Evolutionary conservation across 202 grass and related monocot genomes (phyloP).

Genomic region (Dendrocalamus latiflorus): DNA sequence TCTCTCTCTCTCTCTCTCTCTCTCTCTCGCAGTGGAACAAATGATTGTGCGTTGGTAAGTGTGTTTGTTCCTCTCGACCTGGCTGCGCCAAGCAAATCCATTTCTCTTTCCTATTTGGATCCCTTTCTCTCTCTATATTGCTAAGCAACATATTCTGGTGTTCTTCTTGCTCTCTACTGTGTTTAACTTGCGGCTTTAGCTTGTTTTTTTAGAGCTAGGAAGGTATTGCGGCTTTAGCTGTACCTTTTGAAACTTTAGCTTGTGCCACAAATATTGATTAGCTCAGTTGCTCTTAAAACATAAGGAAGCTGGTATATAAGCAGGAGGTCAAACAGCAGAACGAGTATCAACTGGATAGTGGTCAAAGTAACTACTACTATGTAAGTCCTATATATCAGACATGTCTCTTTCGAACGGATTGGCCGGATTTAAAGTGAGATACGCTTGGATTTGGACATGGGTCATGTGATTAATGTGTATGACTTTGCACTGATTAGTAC

Average conservation of each 20-base stretch:
- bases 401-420: neutral
- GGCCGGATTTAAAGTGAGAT: constrained; percentile 16
- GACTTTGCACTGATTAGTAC: too few relatives aligned
- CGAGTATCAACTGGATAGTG: neutral
- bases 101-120: neutral
- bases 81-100: neutral
- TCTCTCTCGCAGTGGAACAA: constrained; percentile 14
- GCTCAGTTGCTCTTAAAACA: neutral
- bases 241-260: neutral
- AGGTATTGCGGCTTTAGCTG: neutral
- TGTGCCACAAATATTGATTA: neutral
- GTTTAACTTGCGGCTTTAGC: neutral
- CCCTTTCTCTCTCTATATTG: neutral
- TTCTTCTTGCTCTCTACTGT: neutral
- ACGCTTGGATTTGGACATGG: neutral
- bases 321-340: neutral
- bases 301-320: neutral
- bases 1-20: neutral
- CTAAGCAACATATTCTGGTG: neutral
- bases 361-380: neutral
- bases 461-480: neutral
- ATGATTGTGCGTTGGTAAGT: constrained; percentile 39
- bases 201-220: too few relatives aligned
- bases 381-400: neutral
- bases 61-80: neutral